Evolutionary conservation across 2,329 filamentous ascomycete species (phyloP).

Genomic region (Thielaviopsis populi): DNA sequence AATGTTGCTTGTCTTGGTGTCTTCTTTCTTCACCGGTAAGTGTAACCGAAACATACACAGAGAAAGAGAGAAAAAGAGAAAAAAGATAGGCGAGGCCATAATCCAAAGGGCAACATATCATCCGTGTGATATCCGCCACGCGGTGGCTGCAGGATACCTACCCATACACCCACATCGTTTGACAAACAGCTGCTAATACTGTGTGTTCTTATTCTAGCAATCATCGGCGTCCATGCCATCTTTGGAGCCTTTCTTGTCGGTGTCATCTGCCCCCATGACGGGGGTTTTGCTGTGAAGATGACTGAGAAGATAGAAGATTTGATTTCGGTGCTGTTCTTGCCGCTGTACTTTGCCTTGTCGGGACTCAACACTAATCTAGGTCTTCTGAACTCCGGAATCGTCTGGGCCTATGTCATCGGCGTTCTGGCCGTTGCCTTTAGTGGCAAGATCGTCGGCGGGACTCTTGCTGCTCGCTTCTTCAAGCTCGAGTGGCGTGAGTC

Average conservation of each 20-base stretch:
- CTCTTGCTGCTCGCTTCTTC: slow-evolving; percentile 58
- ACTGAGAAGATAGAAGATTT: slow-evolving; percentile 93
- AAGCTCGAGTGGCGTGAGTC: slow-evolving; percentile 84
- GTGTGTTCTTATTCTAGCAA: slow-evolving; percentile 25
- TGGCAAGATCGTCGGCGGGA: slow-evolving; percentile 72
- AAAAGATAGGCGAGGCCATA: no score
- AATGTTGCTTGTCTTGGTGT: slow-evolving; percentile 60
- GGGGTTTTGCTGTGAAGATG: slow-evolving; percentile 77
- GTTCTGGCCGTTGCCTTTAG: slow-evolving; percentile 69
- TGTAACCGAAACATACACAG: not conserved
- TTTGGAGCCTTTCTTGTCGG: slow-evolving; percentile 87
- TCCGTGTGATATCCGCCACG: no score
- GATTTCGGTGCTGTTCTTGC: slow-evolving; percentile 67
- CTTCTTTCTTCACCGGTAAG: slow-evolving; percentile 60
- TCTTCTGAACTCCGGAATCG: slow-evolving; percentile 61
- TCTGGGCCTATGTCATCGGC: slow-evolving; percentile 81
- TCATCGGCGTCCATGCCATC: slow-evolving; percentile 87
- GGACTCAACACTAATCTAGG: slow-evolving; percentile 80
- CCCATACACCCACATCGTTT: no score
- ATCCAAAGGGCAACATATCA: no score
- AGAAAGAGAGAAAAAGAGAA: not conserved
- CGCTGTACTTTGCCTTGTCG: slow-evolving; percentile 85
- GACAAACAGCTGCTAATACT: not conserved
- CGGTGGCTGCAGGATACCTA: no score
- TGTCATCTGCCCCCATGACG: slow-evolving; percentile 77